Conservation (phyloP, 441 rosid species). For the Euphorbia corollata region DNA sequence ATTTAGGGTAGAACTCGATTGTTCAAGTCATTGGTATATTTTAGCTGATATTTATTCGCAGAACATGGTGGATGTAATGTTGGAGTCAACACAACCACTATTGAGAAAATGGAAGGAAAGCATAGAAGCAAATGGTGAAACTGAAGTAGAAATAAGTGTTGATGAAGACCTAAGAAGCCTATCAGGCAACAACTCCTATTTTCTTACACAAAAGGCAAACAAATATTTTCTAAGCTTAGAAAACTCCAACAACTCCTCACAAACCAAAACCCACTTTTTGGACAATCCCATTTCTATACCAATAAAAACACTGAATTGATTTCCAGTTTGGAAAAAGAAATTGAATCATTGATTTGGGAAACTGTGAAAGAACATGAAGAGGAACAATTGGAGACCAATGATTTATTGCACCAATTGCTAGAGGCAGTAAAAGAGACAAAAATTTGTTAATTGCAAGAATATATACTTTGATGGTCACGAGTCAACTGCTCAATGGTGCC, state of each 20-base stretch:
- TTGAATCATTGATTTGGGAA: slow-evolving; percentile 63
- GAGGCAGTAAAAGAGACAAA: slow-evolving; percentile 38
- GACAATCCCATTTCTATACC: slow-evolving; percentile 24
- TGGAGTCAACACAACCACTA: slow-evolving; percentile 50
- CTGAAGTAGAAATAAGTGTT: slow-evolving; percentile 40
- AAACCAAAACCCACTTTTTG: slow-evolving; percentile 43
- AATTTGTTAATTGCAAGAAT: slow-evolving; percentile 21
- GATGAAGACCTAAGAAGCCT: slow-evolving; percentile 55
- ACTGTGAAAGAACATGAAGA: slow-evolving; percentile 47
- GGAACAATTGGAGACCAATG: slow-evolving; percentile 17
- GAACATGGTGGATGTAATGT: slow-evolving; percentile 76
- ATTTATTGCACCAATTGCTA: slow-evolving; percentile 48
- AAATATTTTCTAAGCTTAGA: slow-evolving; percentile 70
- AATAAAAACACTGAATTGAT: slow-evolving; percentile 27
- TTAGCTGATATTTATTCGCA: slow-evolving; percentile 1
- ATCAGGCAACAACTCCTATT: no score
- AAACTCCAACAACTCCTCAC: slow-evolving; percentile 48
- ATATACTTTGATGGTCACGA: slow-evolving; percentile 20
- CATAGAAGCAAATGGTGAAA: slow-evolving; percentile 33
- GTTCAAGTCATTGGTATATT: not conserved
- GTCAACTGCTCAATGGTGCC: slow-evolving; percentile 18
- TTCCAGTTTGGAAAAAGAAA: slow-evolving; percentile 46
- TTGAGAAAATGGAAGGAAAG: slow-evolving; percentile 49
- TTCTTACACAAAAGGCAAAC: slow-evolving; percentile 52
- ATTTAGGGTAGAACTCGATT: not conserved